Evolutionary conservation across 257 asterid species (phyloP), one percentile per base, ranked within the genome.

Genomic region (Capsicum baccatum): DNA sequence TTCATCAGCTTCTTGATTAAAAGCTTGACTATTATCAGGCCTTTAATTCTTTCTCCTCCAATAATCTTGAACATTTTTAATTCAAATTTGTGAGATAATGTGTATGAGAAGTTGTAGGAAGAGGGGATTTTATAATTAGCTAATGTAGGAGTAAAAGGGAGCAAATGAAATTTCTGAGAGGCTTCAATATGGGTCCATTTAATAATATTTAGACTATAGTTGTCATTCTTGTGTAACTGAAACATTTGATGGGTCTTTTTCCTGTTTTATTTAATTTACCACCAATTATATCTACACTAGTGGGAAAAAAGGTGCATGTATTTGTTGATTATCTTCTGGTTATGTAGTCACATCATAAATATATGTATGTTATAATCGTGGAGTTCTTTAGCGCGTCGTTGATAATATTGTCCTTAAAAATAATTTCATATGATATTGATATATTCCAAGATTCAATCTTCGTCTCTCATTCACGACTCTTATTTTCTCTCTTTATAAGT

Each of bases 131-230:
- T 71, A 71, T 71, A 71, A 47, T 47, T 19, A 71, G 14, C 6
- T 11, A 47, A 3, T 71, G 58, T 47, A 47, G 58, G 79, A 47
- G 6, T 47, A 71, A n/a, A 71, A n/a, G 16, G 58, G 79, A 71
- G 14, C 79, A 71, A 47, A 71, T 47, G 79, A 71, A 71, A 19
- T 71, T 71, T 71, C 79, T 71, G 3, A n/a, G 58, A n/a, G 58
- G 58, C 58, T 47, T 71, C 58, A 47, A 47, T 71, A n/a, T 9
- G 58, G 58, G 58, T 71, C 79, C 58, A 71, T 47, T 70, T 71
- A n/a, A 9, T n/a, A 8, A 47, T 10, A 47, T 26, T 26, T 26
- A 26, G 33, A 26, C 33, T 47, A 47, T 71, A 71, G 79, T 44
- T 71, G 79, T 19, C 79, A 71, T 71, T 6, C 17, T 47, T 9